Evolutionary conservation across 2,329 filamentous ascomycete genomes (phyloP), one percentile per base, ranked within the genome.

Genomic region (Trichoderma atrobrunneum): DNA sequence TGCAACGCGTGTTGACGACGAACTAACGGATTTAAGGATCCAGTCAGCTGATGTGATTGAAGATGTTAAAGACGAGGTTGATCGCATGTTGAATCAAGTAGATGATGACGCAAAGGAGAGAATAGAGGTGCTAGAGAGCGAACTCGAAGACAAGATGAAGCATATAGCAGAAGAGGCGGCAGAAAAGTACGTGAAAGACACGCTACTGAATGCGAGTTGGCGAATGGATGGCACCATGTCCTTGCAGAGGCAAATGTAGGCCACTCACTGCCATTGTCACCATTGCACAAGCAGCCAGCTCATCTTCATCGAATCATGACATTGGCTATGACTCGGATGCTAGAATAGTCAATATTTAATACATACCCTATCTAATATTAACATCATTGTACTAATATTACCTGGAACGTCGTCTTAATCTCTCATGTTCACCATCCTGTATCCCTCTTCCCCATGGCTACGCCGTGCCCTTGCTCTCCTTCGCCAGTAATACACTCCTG

Each of bases 381-480:
- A n/a, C 61, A 30, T 12, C 30, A 34, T 34, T 21, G 16, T 34
- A 14, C 18, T 12, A 34, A 34, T 16, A 21, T 7, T 7, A 60
- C 21, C 4, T 26, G n/a, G 26, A 7, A 1, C 7, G 2, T 6
- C 2, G 36, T 51, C n/a, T 60, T 34, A 68, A 39, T 67, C 26
- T 48, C 54, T 43, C 24, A 43, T 24, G n/a, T 68, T 24, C 3
- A 68, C 65, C 65, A 68, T 68, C n/a, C 54, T 68, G 16, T 68
- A 68, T 7, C 65, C 65, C 26, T 60, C 54, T 32, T 48, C 43
- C 18, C 43, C 32, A 7, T 48, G 54, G 12, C 54, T 34, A 10
- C 32, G 21, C 12, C 34, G 26, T 48, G 2, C 14, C 21, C 65
- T 60, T 21, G 43, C 63, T 21, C 34, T 48, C 12, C 24, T 68